A percentile compares a stretch with the other conserved stretches of the same genome.
Conservation (phyloP, 2,329 filamentous ascomycete genomes). For the Macrophomina phaseolina region DNA sequence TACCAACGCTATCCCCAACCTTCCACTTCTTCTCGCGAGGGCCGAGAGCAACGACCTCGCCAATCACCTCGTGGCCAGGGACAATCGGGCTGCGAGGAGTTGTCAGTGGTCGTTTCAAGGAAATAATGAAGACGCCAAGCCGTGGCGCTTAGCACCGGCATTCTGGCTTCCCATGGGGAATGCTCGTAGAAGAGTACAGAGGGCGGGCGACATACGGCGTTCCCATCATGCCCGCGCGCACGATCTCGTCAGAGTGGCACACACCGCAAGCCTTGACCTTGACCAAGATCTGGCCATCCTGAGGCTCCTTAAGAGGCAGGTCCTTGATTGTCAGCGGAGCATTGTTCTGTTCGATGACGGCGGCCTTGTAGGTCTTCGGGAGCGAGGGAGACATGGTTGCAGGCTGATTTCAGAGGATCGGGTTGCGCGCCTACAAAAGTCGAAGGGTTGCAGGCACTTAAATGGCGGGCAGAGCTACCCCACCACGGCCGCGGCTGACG, state of each 20-base stretch:
- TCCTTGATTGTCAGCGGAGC: constrained; percentile 64
- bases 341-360: constrained; percentile 61
- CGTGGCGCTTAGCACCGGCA: too few relatives aligned
- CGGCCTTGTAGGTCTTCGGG: constrained; percentile 71
- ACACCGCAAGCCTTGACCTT: constrained; percentile 76
- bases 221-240: constrained; percentile 47
- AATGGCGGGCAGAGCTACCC: neutral
- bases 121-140: too few relatives aligned
- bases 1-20: constrained; percentile 69
- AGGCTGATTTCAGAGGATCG: neutral
- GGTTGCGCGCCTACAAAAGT: too few relatives aligned
- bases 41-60: constrained; percentile 67
- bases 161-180: too few relatives aligned
- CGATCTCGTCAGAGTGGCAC: constrained; percentile 66
- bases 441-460: neutral
- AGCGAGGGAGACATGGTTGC: constrained; percentile 35
- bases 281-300: constrained; percentile 66
- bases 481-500: neutral
- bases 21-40: constrained; percentile 63
- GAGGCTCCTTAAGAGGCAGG: constrained; percentile 62
- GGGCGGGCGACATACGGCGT: constrained; percentile 47
- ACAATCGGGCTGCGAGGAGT: constrained; percentile 55
- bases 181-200: neutral
- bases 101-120: neutral
- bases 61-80: constrained; percentile 75